phyloP scores from a whole-genome alignment of 352 stramenopile genomes.

The Aphanomyces stellatus region DNA sequence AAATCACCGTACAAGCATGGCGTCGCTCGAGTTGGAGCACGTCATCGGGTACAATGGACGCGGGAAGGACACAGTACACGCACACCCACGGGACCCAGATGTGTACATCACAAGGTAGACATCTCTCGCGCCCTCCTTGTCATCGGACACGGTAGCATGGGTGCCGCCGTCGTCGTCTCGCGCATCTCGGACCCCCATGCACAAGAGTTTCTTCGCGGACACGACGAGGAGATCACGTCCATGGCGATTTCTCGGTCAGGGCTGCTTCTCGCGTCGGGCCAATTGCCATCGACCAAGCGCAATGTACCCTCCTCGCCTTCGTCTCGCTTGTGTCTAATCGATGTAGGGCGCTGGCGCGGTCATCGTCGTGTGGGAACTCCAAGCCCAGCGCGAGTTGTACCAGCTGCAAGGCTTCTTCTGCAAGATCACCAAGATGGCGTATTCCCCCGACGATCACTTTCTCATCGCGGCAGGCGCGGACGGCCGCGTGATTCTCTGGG shows the following conservation, averaged over 20 bases:
- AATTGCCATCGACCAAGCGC: conserved; percentile 24
- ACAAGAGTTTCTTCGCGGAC: conserved; percentile 41
- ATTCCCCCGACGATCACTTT: conserved; percentile 71
- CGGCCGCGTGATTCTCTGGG: conserved; percentile 59
- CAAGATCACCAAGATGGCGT: conserved; percentile 53
- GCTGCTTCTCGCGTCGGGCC: conserved; percentile 35
- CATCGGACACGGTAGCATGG: conserved; percentile 29
- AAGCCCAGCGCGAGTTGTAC: conserved; percentile 35
- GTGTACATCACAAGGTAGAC: conserved; percentile 46
- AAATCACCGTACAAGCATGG: too few relatives aligned
- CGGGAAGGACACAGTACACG: conserved; percentile 42
- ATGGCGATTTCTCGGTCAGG: conserved; percentile 36
- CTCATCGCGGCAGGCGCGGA: conserved; percentile 57
- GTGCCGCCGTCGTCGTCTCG: conserved; percentile 39
- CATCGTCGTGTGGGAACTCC: conserved; percentile 47
- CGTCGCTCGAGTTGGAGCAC: conserved; percentile 53
- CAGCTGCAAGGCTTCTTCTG: conserved; percentile 48
- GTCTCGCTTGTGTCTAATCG: background rate
- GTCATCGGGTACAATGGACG: conserved; percentile 47
- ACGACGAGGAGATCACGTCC: conserved; percentile 50
- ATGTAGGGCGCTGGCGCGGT: conserved; percentile 29
- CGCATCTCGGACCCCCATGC: conserved; percentile 42
- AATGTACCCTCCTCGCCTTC: background rate
- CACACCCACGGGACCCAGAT: conserved; percentile 37
- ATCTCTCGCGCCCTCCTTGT: background rate